phyloP scores from a whole-genome alignment of 139 green algal genomes.

The Mesostigma viride region DNA sequence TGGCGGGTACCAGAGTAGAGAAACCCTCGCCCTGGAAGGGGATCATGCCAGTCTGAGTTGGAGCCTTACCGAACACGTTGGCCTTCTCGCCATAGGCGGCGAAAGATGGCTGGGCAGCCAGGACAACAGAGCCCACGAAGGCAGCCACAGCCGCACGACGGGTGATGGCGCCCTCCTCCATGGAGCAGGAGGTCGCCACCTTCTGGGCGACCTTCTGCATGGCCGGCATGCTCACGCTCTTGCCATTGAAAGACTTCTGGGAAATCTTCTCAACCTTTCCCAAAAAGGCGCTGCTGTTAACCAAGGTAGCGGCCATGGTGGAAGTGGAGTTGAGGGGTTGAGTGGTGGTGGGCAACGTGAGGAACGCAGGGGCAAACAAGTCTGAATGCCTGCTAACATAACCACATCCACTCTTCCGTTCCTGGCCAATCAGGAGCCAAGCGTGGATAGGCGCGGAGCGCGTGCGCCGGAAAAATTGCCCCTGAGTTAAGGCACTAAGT shows the following conservation, averaged over 20 bases:
- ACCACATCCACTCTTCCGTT: too few species aligned
- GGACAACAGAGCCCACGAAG: constrained; percentile 15
- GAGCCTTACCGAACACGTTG: constrained; percentile 28
- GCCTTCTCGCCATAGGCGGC: constrained; percentile 30
- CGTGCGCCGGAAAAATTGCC: too few species aligned
- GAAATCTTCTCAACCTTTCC: too few species aligned
- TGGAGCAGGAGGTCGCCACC: not conserved
- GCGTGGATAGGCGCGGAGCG: too few species aligned
- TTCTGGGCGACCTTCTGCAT: constrained; percentile 3
- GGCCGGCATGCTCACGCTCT: not conserved
- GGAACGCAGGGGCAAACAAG: too few species aligned
- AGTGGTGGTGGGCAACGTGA: not conserved
- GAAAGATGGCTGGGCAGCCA: constrained; percentile 12
- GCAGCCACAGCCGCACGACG: constrained; percentile 10
- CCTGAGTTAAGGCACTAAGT: too few species aligned
- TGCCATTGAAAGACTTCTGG: constrained; percentile 2
- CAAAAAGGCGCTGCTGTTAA: not conserved
- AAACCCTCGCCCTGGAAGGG: constrained; percentile 87
- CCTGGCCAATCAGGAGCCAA: too few species aligned
- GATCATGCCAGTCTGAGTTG: constrained; percentile 14
- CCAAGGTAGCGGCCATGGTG: not conserved
- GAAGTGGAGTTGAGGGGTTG: not conserved
- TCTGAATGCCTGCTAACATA: too few species aligned
- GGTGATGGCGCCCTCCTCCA: constrained; percentile 13
- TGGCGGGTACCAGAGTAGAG: constrained; percentile 75